phyloP scores from a whole-genome alignment of 805 yeast species.

The Maudiozyma turicensis region DNA sequence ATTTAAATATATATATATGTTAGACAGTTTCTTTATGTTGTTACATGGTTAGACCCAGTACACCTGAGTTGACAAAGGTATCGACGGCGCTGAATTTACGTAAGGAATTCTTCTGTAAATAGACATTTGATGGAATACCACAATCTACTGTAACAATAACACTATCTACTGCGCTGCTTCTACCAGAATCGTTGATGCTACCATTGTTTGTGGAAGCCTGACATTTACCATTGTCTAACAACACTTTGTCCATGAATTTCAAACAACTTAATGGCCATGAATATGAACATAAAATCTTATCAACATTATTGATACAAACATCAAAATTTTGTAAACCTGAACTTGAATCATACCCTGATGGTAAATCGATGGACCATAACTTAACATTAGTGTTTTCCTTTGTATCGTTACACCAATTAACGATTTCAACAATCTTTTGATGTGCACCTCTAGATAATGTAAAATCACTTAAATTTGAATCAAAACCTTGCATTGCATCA shows the following conservation, averaged over 20 bases:
- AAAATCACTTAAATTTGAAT: slow-evolving; percentile 37
- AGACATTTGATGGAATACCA: slow-evolving; percentile 56
- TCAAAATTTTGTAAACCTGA: slow-evolving; percentile 43
- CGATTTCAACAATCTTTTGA: slow-evolving; percentile 30
- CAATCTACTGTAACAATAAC: slow-evolving; percentile 57
- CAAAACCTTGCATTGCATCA: slow-evolving; percentile 82
- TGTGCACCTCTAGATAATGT: slow-evolving; percentile 10
- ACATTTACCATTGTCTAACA: not conserved
- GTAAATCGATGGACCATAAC: slow-evolving; percentile 57
- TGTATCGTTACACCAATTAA: slow-evolving; percentile 56
- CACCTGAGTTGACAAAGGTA: slow-evolving; percentile 11
- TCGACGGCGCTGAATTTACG: slow-evolving; percentile 38
- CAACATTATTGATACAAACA: slow-evolving; percentile 34
- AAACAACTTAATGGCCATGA: slow-evolving; percentile 42
- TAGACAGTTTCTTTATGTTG: not conserved
- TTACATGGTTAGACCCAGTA: slow-evolving; percentile 1
- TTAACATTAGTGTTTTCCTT: slow-evolving; percentile 8
- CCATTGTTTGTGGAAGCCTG: not conserved
- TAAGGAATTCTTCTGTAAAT: slow-evolving; percentile 31
- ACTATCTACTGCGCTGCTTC: not conserved
- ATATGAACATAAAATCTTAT: slow-evolving; percentile 61
- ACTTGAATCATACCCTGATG: slow-evolving; percentile 77
- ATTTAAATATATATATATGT: not conserved
- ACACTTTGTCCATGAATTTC: slow-evolving; percentile 1
- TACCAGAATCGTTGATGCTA: slow-evolving; percentile 2